These are phyloP conservation scores for Corylus heterophylla DNA, from an alignment of 306 rosid genomes.

Conservation along the genomic window DNA sequence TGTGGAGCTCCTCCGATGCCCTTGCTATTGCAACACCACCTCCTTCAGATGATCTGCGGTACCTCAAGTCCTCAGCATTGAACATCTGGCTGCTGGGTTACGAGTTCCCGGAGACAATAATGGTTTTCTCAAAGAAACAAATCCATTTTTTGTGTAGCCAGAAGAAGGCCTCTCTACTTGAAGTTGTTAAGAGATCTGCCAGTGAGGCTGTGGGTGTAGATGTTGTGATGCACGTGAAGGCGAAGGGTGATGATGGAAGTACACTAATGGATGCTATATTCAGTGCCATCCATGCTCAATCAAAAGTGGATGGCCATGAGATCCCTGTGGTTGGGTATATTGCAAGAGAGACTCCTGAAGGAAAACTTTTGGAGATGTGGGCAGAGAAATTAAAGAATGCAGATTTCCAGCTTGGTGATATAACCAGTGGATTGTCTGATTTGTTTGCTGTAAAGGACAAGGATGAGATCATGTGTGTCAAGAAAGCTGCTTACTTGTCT, in stretches of 20 bases:
- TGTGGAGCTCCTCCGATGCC: conserved; percentile 82
- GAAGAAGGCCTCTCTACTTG: conserved; percentile 81
- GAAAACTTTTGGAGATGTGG: conserved; percentile 77
- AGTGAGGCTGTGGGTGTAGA: conserved; percentile 72
- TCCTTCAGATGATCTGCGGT: conserved; percentile 86
- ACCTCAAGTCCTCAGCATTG: conserved; percentile 83
- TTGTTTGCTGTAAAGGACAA: conserved; percentile 68
- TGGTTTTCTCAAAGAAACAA: conserved; percentile 82
- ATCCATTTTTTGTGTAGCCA: conserved; percentile 84
- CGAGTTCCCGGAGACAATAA: conserved; percentile 90
- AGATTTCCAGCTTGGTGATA: conserved; percentile 52
- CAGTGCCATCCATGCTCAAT: conserved; percentile 55
- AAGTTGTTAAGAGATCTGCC: conserved; percentile 66
- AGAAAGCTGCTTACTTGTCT: conserved; percentile 82
- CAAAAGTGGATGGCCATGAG: conserved; percentile 60
- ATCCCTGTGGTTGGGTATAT: conserved; percentile 64
- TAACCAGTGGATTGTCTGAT: conserved; percentile 74
- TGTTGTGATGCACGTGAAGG: conserved; percentile 75
- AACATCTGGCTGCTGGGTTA: conserved; percentile 84
- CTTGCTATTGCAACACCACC: conserved; percentile 75
- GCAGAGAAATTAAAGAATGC: conserved; percentile 64
- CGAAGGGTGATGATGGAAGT: conserved; percentile 76
- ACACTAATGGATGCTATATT: conserved; percentile 71
- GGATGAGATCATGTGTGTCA: conserved; percentile 69
- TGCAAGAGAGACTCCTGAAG: conserved; percentile 85